Evolutionary conservation across 768 basidiomycete genomes (phyloP).

Genomic region (Exsudoporus frostii): DNA sequence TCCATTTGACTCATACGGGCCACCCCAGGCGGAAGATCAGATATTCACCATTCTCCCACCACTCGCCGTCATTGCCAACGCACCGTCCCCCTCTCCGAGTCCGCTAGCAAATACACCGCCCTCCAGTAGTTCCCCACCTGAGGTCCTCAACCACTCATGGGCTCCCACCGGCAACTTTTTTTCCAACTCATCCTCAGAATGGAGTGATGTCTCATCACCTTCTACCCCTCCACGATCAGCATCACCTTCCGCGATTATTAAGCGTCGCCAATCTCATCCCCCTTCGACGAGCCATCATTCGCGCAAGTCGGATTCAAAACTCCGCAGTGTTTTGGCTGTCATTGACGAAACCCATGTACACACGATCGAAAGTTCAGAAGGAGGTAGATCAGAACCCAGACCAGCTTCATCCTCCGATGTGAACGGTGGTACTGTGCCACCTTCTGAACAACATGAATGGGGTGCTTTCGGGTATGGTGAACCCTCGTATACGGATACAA

Average conservation of each 20-base stretch:
- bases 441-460: conserved; percentile 37
- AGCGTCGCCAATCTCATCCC: conserved; percentile 54
- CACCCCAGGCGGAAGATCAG: conserved; percentile 82
- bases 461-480: conserved; percentile 39
- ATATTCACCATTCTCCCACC: conserved; percentile 93
- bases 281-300: conserved; percentile 35
- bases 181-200: conserved; percentile 52
- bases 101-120: conserved; percentile 48
- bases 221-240: conserved; percentile 47
- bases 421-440: conserved; percentile 22
- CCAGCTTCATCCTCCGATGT: conserved; percentile 27
- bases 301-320: conserved; percentile 62
- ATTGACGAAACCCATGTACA: conserved; percentile 58
- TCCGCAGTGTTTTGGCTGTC: conserved; percentile 67
- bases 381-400: conserved; percentile 16
- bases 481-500: conserved; percentile 32
- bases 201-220: conserved; percentile 44
- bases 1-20: conserved; percentile 90
- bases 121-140: conserved; percentile 34
- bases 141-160: conserved; percentile 46
- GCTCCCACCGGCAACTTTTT: conserved; percentile 46
- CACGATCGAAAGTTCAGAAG: conserved; percentile 24
- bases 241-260: conserved; percentile 43
- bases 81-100: conserved; percentile 56
- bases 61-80: conserved; percentile 68